Evolutionary conservation across 129 eudicot species (phyloP).

Genomic region (Mikania micrantha): DNA sequence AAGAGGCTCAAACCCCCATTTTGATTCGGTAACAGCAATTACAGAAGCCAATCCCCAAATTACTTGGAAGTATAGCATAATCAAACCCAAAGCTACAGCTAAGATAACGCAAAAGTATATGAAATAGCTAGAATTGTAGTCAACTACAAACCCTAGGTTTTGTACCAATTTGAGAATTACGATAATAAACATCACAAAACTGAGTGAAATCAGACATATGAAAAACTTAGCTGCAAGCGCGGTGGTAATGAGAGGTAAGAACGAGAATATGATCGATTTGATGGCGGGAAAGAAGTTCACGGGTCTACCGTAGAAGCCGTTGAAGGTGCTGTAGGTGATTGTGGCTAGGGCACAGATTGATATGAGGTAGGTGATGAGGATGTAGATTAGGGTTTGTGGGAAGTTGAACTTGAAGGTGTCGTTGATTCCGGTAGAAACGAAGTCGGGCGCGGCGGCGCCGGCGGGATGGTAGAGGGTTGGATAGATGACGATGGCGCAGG

Average conservation of each 20-base stretch:
- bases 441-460: background rate
- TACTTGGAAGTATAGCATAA: constrained; percentile 6
- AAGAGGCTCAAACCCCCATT: constrained; percentile 43
- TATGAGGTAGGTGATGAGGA: constrained; percentile 18
- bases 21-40: constrained; percentile 33
- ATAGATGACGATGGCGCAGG: constrained; percentile 37
- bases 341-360: constrained; percentile 40
- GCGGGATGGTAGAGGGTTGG: constrained; percentile 29
- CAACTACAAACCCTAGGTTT: constrained; percentile 15
- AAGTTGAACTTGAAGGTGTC: background rate
- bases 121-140: background rate
- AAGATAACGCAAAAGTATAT: background rate
- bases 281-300: constrained; percentile 40
- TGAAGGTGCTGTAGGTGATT: constrained; percentile 54
- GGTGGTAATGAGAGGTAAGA: constrained; percentile 54
- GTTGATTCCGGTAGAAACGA: constrained; percentile 3
- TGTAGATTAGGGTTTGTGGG: constrained; percentile 26
- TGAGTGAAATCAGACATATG: constrained; percentile 8
- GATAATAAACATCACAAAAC: background rate
- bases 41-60: constrained; percentile 32
- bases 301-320: constrained; percentile 51
- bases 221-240: constrained; percentile 19
- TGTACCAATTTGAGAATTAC: background rate
- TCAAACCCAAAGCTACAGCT: background rate
- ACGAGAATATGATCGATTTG: constrained; percentile 25